These are phyloP conservation scores for Candida montana DNA, from an alignment of 805 yeast genomes.

Conservation along the genomic window DNA sequence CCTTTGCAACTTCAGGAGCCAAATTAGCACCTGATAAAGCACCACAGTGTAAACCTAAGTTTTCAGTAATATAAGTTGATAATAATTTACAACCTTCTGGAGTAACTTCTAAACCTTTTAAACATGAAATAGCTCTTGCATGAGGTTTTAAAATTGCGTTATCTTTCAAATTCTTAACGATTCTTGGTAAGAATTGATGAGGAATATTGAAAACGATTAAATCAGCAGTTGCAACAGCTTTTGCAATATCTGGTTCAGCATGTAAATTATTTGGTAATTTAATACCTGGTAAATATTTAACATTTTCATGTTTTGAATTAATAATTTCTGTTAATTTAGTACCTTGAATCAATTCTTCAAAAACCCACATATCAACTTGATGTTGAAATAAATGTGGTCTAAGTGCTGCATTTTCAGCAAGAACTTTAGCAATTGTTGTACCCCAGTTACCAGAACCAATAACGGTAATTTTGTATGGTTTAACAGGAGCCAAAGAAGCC, in stretches of 20 bases:
- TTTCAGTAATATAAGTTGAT: slow-evolving; percentile 71
- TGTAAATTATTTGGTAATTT: slow-evolving; percentile 78
- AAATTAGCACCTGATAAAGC: slow-evolving; percentile 95
- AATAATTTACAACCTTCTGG: slow-evolving; percentile 80
- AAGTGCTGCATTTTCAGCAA: slow-evolving; percentile 78
- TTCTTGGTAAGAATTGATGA: slow-evolving; percentile 85
- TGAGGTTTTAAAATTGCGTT: slow-evolving; percentile 61
- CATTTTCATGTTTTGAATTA: slow-evolving; percentile 88
- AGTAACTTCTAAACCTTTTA: slow-evolving; percentile 84
- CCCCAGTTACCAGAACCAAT: slow-evolving; percentile 99
- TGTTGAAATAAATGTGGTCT: slow-evolving; percentile 67
- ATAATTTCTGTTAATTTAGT: slow-evolving; percentile 76
- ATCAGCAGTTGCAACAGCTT: slow-evolving; percentile 77
- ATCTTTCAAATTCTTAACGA: slow-evolving; percentile 61
- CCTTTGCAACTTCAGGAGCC: slow-evolving; percentile 94
- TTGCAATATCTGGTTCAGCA: slow-evolving; percentile 80
- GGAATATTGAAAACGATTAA: slow-evolving; percentile 91
- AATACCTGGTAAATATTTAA: slow-evolving; percentile 87
- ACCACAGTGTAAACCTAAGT: slow-evolving; percentile 87
- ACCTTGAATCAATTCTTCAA: slow-evolving; percentile 77
- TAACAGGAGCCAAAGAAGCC: slow-evolving; percentile 19
- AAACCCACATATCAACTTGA: slow-evolving; percentile 95
- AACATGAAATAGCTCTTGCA: slow-evolving; percentile 88
- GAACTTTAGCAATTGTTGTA: slow-evolving; percentile 91
- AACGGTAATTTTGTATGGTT: slow-evolving; percentile 57